These are phyloP conservation scores for Massariosphaeria phaeospora DNA, from an alignment of 495 filamentous ascomycete genomes.

Conservation along the genomic window DNA sequence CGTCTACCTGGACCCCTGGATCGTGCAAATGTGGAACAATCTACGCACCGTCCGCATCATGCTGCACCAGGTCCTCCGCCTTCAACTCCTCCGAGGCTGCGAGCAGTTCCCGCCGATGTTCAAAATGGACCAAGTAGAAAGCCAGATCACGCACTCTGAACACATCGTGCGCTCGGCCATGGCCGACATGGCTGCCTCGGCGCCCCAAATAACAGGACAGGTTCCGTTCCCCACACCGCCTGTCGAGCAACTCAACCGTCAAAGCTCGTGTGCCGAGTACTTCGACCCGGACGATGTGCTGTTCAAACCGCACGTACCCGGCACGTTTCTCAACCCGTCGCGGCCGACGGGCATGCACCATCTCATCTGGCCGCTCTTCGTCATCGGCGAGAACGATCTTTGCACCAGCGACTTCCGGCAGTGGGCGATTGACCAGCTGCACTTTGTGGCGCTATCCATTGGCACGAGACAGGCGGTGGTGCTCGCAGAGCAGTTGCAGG, in stretches of 20 bases:
- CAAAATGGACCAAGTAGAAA: background rate
- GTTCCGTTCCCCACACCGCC: conserved; percentile 13
- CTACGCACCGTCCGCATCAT: conserved; percentile 9
- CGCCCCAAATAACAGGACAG: conserved; percentile 17
- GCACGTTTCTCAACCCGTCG: background rate
- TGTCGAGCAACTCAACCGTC: no score
- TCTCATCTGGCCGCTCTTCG: conserved; percentile 15
- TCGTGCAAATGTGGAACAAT: conserved; percentile 22
- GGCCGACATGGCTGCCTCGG: conserved; percentile 4
- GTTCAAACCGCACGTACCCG: conserved; percentile 11
- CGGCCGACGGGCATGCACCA: conserved; percentile 6
- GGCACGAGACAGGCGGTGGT: conserved; percentile 9
- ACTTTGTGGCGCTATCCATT: conserved; percentile 5
- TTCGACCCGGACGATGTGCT: conserved; percentile 6
- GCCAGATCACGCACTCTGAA: conserved; percentile 12
- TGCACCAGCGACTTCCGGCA: background rate
- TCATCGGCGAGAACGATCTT: background rate
- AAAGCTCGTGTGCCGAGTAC: background rate
- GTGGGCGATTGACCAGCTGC: conserved; percentile 12
- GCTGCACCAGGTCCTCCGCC: conserved; percentile 16
- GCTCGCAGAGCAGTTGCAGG: conserved; percentile 11
- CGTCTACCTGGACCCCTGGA: conserved; percentile 24
- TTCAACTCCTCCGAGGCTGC: conserved; percentile 9
- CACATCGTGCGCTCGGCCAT: background rate
- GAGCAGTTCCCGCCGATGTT: conserved; percentile 10